phyloP scores from a whole-genome alignment of 257 asterid genomes.

The Salvia rosmarinus region DNA sequence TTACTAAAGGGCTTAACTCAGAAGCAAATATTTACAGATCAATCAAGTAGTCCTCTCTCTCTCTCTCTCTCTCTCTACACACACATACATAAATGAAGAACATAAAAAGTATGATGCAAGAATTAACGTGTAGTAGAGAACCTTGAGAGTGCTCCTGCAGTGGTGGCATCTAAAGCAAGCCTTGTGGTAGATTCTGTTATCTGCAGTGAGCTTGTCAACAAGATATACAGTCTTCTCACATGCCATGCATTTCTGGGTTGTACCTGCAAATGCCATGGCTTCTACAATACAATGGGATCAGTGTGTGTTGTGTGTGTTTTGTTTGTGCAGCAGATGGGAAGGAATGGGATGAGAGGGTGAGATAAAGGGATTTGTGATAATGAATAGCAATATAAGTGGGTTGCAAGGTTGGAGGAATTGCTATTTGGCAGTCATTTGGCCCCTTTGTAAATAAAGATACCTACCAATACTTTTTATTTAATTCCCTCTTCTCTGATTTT shows the following conservation, averaged over 20 bases:
- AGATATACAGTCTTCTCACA: constrained; percentile 91
- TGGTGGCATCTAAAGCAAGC: constrained; percentile 98
- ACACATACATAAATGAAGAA: neutral
- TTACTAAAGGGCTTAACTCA: neutral
- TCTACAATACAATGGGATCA: neutral
- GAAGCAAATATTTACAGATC: constrained; percentile 25
- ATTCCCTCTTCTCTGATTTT: neutral
- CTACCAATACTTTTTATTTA: constrained; percentile 30
- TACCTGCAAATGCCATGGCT: constrained; percentile 94
- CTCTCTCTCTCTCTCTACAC: constrained; percentile 7
- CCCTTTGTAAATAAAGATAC: constrained; percentile 42
- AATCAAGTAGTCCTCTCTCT: neutral
- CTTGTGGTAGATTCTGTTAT: constrained; percentile 84
- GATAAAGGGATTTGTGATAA: constrained; percentile 38
- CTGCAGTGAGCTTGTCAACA: constrained; percentile 90
- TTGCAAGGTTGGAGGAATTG: constrained; percentile 37
- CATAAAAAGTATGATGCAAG: neutral
- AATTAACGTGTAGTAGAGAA: constrained; percentile 20
- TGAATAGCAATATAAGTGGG: constrained; percentile 26
- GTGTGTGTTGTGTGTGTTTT: constrained; percentile 23
- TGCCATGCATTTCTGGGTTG: constrained; percentile 97
- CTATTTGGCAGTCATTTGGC: constrained; percentile 44
- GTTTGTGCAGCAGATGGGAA: constrained; percentile 14
- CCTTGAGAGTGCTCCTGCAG: constrained; percentile 96
- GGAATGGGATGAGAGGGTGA: constrained; percentile 25